These are phyloP conservation scores for Colletotrichum tabaci DNA, from an alignment of 2,329 filamentous ascomycete species.

Conservation along the genomic window DNA sequence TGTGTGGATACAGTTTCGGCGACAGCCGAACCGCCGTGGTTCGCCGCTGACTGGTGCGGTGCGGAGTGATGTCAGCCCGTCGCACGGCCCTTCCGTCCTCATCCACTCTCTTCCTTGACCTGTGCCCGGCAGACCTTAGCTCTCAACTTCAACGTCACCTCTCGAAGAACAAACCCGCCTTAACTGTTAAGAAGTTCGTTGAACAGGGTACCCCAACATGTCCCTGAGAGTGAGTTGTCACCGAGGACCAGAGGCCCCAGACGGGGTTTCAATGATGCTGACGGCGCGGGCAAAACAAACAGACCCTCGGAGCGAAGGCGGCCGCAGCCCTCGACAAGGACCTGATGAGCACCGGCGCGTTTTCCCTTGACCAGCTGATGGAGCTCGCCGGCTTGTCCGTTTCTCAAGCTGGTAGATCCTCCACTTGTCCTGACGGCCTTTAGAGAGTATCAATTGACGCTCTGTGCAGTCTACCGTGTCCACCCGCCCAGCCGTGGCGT, in stretches of 20 bases:
- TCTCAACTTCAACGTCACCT: constrained; percentile 26
- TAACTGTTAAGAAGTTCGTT: too few relatives aligned
- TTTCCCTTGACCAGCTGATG: constrained; percentile 97
- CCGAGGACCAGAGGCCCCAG: constrained; percentile 41
- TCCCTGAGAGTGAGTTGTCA: constrained; percentile 40
- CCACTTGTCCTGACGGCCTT: neutral
- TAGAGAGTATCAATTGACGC: neutral
- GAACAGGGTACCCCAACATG: constrained; percentile 32
- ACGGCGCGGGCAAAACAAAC: neutral
- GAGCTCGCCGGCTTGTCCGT: constrained; percentile 94
- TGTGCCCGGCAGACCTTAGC: constrained; percentile 9
- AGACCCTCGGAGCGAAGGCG: constrained; percentile 91
- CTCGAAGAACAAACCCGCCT: neutral
- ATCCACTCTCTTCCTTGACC: constrained; percentile 16
- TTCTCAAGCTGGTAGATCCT: constrained; percentile 81
- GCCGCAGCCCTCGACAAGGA: constrained; percentile 93
- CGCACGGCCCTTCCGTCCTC: constrained; percentile 32
- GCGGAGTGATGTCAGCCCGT: constrained; percentile 45
- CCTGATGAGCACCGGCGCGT: constrained; percentile 89
- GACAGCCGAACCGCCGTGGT: constrained; percentile 28
- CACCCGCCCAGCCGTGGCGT: constrained; percentile 82
- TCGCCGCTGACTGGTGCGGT: constrained; percentile 33
- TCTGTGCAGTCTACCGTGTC: constrained; percentile 80
- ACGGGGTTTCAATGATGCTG: neutral
- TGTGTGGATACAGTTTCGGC: neutral